Evolutionary conservation across 2,329 filamentous ascomycete genomes (phyloP).

Genomic region (Claviceps pazoutovae): DNA sequence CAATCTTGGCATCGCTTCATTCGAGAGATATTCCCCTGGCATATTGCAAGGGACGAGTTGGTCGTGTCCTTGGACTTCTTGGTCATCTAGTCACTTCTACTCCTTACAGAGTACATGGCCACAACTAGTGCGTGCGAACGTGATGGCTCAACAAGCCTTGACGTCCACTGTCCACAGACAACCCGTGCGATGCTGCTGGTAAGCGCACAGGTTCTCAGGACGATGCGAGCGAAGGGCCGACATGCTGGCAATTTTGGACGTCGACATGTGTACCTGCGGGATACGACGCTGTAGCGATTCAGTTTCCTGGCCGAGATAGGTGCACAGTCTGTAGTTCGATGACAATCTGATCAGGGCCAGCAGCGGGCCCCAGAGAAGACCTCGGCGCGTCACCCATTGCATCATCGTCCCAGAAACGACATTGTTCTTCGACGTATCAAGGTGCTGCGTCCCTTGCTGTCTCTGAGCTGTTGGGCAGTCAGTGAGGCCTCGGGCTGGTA

Average conservation of each 20-base stretch:
- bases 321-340: background rate
- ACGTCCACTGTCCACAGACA: background rate
- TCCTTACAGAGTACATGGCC: too few species aligned
- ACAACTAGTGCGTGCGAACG: background rate
- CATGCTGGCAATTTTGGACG: too few species aligned
- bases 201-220: background rate
- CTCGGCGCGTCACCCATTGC: background rate
- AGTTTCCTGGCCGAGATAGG: background rate
- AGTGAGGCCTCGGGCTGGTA: background rate
- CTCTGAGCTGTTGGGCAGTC: background rate
- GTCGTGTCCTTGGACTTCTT: background rate
- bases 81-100: too few species aligned
- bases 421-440: too few species aligned
- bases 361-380: background rate
- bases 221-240: background rate
- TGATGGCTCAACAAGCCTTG: background rate
- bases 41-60: background rate
- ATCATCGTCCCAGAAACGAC: too few species aligned
- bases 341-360: background rate
- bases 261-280: background rate
- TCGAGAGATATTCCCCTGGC: background rate
- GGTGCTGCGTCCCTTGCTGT: too few species aligned
- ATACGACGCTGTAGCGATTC: background rate
- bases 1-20: constrained; percentile 1
- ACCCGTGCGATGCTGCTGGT: background rate